A percentile compares a stretch with the other conserved stretches of the same genome.
These are phyloP conservation scores for Chlorella sp. DNA, from an alignment of 139 green algal species.

Conservation along the genomic window DNA sequence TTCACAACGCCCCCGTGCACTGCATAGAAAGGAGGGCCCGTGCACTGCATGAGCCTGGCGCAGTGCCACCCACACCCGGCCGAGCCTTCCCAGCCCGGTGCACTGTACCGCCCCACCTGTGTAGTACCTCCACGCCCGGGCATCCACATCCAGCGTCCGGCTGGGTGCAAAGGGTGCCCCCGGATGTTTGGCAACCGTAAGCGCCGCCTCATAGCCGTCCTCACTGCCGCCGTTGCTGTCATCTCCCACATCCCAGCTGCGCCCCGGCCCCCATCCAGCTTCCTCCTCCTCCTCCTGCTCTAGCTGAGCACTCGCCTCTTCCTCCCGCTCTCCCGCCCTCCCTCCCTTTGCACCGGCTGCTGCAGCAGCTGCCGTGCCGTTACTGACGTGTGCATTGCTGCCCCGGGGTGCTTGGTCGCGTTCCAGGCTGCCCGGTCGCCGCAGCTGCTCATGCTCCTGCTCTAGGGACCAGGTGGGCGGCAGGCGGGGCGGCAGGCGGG, in stretches of 20 bases:
- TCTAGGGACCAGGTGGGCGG: not conserved
- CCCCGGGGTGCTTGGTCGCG: not conserved
- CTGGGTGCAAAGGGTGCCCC: not conserved
- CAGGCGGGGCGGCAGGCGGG: not conserved
- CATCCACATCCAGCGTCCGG: not conserved
- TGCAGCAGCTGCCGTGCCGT: too few relatives aligned
- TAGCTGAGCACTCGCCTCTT: not conserved
- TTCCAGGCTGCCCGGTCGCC: not conserved
- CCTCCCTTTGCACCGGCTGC: not conserved
- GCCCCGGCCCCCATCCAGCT: too few relatives aligned
- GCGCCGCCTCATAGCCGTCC: not conserved
- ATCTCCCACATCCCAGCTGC: not conserved
- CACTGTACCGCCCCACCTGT: not conserved
- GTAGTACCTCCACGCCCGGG: not conserved
- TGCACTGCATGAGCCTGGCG: not conserved
- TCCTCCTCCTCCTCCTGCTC: too few relatives aligned
- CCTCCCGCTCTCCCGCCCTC: not conserved
- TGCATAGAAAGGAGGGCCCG: not conserved
- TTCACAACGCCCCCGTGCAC: not conserved
- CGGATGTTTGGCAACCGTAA: not conserved
- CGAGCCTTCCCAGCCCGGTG: not conserved
- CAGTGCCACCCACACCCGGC: not conserved
- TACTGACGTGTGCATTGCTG: not conserved
- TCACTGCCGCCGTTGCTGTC: not conserved
- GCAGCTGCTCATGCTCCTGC: not conserved